phyloP scores from a whole-genome alignment of 306 rosid genomes.

The Cicer bijugum region DNA sequence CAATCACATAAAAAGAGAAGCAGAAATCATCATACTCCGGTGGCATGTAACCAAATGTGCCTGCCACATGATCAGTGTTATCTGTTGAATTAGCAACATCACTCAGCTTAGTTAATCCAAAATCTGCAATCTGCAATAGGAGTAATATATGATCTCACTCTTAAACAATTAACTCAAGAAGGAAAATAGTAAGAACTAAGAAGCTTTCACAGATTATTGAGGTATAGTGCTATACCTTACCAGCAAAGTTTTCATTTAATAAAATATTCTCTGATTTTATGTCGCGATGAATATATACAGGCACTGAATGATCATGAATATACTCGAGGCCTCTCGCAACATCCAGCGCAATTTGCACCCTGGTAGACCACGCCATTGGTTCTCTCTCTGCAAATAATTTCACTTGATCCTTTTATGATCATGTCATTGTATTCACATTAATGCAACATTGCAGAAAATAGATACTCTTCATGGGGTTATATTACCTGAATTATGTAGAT shows the following conservation, averaged over 20 bases:
- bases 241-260: constrained; percentile 71
- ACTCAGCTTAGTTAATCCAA: constrained; percentile 80
- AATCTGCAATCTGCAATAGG: constrained; percentile 77
- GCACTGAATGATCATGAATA: constrained; percentile 92
- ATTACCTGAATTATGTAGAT: constrained; percentile 77
- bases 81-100: constrained; percentile 66
- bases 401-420: no score
- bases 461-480: neutral
- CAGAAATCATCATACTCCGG: constrained; percentile 67
- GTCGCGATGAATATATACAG: constrained; percentile 90
- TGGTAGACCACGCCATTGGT: constrained; percentile 75
- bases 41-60: constrained; percentile 97
- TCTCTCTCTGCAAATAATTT: constrained; percentile 56
- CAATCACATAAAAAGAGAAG: neutral
- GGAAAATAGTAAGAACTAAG: constrained; percentile 7
- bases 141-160: constrained; percentile 16
- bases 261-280: constrained; percentile 88
- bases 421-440: neutral
- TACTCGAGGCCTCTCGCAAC: constrained; percentile 92
- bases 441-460: neutral
- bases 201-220: neutral
- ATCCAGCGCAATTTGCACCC: constrained; percentile 88
- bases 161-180: neutral
- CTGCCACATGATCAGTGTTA: constrained; percentile 63
- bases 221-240: constrained; percentile 47